Evolutionary conservation across 768 basidiomycete genomes (phyloP).

Genomic region (Ramaria sp.): DNA sequence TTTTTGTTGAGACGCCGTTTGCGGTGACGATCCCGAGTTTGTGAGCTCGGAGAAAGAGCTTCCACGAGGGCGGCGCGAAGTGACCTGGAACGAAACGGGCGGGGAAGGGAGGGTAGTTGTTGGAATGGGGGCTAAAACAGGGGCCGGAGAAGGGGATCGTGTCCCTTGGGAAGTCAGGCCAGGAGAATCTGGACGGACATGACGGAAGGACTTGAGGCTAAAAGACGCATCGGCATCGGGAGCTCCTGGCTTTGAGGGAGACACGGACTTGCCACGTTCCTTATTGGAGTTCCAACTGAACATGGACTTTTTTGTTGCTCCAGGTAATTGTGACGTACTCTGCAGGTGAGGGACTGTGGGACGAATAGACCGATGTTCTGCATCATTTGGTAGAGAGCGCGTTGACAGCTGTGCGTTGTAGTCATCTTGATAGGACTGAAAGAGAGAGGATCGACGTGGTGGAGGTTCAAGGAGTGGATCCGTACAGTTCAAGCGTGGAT

Average conservation of each 20-base stretch:
- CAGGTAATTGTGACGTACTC: constrained; percentile 7
- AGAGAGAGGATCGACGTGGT: constrained; percentile 54
- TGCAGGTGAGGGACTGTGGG: constrained; percentile 6
- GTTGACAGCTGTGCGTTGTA: constrained; percentile 40
- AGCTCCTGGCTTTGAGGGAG: constrained; percentile 19
- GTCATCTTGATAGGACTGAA: constrained; percentile 47
- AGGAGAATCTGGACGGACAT: constrained; percentile 42
- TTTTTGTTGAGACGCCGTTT: background rate
- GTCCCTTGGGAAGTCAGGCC: background rate
- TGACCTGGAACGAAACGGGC: constrained; percentile 8
- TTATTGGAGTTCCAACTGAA: constrained; percentile 34
- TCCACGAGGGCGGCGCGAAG: constrained; percentile 2
- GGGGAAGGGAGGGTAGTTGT: background rate
- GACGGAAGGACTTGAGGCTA: constrained; percentile 67
- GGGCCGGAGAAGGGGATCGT: background rate
- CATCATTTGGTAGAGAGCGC: constrained; percentile 42
- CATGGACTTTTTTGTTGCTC: constrained; percentile 16
- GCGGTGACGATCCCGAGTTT: background rate
- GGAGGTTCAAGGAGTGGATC: constrained; percentile 28
- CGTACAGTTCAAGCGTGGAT: background rate
- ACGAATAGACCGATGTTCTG: constrained; percentile 12
- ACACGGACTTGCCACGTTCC: constrained; percentile 29
- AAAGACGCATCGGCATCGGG: constrained; percentile 35
- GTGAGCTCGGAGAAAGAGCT: background rate
- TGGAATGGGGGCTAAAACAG: background rate